Evolutionary conservation across 2,329 filamentous ascomycete genomes (phyloP).

Genomic region (Anthostomella pinea): DNA sequence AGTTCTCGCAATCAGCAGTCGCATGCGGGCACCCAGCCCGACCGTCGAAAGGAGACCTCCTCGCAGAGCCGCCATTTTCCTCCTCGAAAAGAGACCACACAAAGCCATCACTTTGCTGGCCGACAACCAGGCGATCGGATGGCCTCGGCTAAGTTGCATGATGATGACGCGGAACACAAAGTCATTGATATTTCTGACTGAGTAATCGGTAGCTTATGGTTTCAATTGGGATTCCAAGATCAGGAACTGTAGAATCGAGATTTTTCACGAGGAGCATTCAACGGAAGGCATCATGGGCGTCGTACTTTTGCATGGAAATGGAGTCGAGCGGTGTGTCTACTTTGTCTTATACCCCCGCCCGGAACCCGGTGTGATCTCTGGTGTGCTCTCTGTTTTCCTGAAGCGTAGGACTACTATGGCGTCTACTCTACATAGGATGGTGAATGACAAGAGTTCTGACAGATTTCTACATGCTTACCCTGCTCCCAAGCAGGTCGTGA

Average conservation of each 20-base stretch:
- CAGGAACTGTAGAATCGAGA: background rate
- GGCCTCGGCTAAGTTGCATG: constrained; percentile 13
- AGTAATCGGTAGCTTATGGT: too few species aligned
- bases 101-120: constrained; percentile 16
- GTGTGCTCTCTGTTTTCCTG: too few species aligned
- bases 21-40: background rate
- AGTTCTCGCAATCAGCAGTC: background rate
- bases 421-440: too few species aligned
- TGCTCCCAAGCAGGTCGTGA: too few species aligned
- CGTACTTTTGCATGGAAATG: constrained; percentile 20
- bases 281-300: constrained; percentile 5
- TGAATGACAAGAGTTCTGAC: too few species aligned
- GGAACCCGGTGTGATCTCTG: too few species aligned
- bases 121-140: constrained; percentile 12
- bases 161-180: constrained; percentile 2
- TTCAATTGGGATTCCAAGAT: constrained; percentile 1
- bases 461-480: too few species aligned
- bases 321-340: constrained; percentile 18
- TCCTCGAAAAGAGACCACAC: too few species aligned
- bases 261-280: too few species aligned
- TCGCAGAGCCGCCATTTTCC: constrained; percentile 13
- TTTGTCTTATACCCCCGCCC: constrained; percentile 25
- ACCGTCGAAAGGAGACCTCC: constrained; percentile 3
- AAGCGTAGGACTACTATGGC: too few species aligned
- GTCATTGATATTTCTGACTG: constrained; percentile 21